Evolutionary conservation across 164 flowering plant genomes (phyloP), one percentile per base, ranked within the genome.

Genomic region (Chimonanthus salicifolius): DNA sequence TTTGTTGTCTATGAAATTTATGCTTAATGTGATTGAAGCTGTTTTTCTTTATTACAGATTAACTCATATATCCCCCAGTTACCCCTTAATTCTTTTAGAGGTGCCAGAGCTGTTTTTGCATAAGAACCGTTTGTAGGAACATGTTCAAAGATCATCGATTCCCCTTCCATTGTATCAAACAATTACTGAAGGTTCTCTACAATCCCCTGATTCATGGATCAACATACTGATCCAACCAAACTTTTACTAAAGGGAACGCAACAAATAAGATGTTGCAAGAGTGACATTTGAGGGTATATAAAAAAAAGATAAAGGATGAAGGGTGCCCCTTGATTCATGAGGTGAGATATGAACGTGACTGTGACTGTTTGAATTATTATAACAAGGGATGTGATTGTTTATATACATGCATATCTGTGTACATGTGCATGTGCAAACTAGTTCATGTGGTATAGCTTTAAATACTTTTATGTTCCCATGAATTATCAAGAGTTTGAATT

Each of bases 251-350:
- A 7, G 73, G 78, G 8, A 87, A 85, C 71, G 84, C 76, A 5
- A 90, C 92, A 89, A 89, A 49, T 87, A 89, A 20, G 85, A 84
- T 82, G 90, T 67, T 47, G 88, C 92, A 1, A 84, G 70, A 73
- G n/a, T 75, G 70, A 90, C 89, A 1, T 68, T 83, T 3, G 83
- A 82, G 69, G 15, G 9, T 18, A 68, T 88, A 47, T 15, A 20
- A 72, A 2, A 71, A 78, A 44, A 82, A 78, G 75, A 50, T 78
- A 44, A 76, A 74, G 68, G 80, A 79, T 44, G 85, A 82, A 74
- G 84, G 82, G 20, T 73, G 75, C 47, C 78, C 83, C 15, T 58
- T 78, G 3, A 58, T 85, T 62, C 18, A 45, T 66, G 71, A 85
- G 90, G 92, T 88, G 64, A 70, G 79, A 33, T 51, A 44, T 16